Evolutionary conservation across 305 asterid species (phyloP).

Genomic region (Fraxinus sp.): DNA sequence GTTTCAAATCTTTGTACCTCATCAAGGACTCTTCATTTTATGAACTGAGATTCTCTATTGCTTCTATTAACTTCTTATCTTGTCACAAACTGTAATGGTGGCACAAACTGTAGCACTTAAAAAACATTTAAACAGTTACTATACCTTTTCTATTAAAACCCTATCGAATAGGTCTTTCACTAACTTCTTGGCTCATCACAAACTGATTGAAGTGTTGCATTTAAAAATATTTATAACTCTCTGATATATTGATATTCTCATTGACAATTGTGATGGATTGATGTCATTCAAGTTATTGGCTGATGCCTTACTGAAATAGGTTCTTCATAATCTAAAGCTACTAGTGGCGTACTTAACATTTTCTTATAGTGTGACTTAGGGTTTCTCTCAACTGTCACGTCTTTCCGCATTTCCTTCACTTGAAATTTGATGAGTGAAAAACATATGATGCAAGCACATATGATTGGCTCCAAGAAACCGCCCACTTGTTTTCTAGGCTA

Average conservation of each 20-base stretch:
- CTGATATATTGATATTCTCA: not conserved
- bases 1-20: not conserved
- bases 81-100: not conserved
- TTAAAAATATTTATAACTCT: not conserved
- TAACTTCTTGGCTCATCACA: not conserved
- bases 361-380: not conserved
- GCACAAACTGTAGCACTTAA: not conserved
- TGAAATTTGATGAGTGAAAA: conserved; percentile 6
- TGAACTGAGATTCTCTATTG: not conserved
- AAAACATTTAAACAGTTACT: not conserved
- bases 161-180: not conserved
- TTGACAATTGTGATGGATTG: conserved; percentile 8
- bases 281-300: not conserved
- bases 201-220: not conserved
- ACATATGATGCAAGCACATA: conserved; percentile 1
- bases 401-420: not conserved
- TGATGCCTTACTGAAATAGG: not conserved
- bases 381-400: not conserved
- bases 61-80: conserved; percentile 10
- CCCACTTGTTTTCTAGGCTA: not conserved
- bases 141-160: not conserved
- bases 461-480: conserved; percentile 7
- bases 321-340: not conserved
- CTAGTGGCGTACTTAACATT: conserved; percentile 1
- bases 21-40: not conserved